Conservation (phyloP, 1,139 yeast species). For the Kluyveromyces sp. region DNA sequence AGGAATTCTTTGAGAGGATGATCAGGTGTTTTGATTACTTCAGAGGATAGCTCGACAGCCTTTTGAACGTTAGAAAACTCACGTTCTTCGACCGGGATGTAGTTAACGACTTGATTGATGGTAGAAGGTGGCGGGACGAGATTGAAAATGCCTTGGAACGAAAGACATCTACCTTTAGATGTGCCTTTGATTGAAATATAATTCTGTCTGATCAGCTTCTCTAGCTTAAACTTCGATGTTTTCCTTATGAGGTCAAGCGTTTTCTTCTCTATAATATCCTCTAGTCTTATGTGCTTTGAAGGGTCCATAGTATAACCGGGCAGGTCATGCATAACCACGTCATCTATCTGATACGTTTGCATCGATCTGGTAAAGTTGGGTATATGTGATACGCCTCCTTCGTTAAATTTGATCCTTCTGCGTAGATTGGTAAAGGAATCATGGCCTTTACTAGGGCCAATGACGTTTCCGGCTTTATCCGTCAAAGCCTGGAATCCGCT, state of each 20-base stretch:
- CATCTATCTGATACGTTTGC: constrained; percentile 22
- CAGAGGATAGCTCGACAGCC: constrained; percentile 27
- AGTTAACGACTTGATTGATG: constrained; percentile 37
- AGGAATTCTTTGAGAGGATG: constrained; percentile 33
- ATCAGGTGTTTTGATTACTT: constrained; percentile 19
- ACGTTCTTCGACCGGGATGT: constrained; percentile 28
- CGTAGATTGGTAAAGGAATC: not conserved
- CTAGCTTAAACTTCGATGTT: constrained; percentile 22
- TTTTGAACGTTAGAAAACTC: constrained; percentile 26
- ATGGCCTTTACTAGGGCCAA: constrained; percentile 4
- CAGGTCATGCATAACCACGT: constrained; percentile 24
- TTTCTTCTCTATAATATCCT: constrained; percentile 17
- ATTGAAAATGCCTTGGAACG: constrained; percentile 58
- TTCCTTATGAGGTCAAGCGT: constrained; percentile 27
- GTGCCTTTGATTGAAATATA: constrained; percentile 38
- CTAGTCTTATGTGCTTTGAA: constrained; percentile 10
- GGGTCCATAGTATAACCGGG: constrained; percentile 26
- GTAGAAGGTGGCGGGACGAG: constrained; percentile 40
- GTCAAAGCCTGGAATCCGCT: constrained; percentile 18
- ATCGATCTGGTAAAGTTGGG: constrained; percentile 30
- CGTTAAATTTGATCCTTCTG: not conserved
- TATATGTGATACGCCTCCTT: constrained; percentile 30
- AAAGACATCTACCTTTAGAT: constrained; percentile 37
- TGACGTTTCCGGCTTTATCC: constrained; percentile 10
- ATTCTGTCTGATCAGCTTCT: constrained; percentile 30